Conservation (phyloP, 108 stramenopile genomes). For the Fragilaria crotonensis region DNA sequence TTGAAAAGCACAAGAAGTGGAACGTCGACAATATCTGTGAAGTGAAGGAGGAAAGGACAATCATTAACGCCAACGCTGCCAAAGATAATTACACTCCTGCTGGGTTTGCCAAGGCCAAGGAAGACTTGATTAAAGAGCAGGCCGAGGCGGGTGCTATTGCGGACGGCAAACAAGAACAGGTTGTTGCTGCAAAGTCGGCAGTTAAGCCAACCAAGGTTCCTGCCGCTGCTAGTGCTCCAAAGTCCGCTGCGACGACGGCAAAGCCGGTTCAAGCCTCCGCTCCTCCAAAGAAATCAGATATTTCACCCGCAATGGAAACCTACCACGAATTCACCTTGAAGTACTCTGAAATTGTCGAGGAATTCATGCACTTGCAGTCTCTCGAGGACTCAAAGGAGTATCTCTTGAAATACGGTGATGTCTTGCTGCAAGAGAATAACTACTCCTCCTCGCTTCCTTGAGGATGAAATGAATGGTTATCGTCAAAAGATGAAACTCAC, state of each 20-base stretch:
- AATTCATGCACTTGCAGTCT: slow-evolving; percentile 71
- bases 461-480: slow-evolving; percentile 99
- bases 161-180: background rate
- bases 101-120: slow-evolving; percentile 46
- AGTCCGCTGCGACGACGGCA: slow-evolving; percentile 2
- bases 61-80: slow-evolving; percentile 74
- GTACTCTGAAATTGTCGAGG: slow-evolving; percentile 87
- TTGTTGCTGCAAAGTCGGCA: background rate
- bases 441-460: slow-evolving; percentile 90
- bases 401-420: slow-evolving; percentile 75
- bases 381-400: slow-evolving; percentile 86
- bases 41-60: slow-evolving; percentile 89
- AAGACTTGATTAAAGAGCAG: slow-evolving; percentile 2
- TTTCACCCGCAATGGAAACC: slow-evolving; percentile 43
- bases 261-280: slow-evolving; percentile 1
- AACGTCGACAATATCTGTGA: slow-evolving; percentile 96
- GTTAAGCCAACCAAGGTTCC: slow-evolving; percentile 7
- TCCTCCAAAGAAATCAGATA: background rate
- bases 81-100: slow-evolving; percentile 57
- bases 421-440: slow-evolving; percentile 94
- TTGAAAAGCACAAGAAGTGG: slow-evolving; percentile 96
- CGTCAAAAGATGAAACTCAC: slow-evolving; percentile 92
- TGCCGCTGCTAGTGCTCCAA: slow-evolving; percentile 13
- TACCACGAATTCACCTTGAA: slow-evolving; percentile 90
- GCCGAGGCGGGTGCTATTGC: slow-evolving; percentile 3